Evolutionary conservation across 257 asterid genomes (phyloP).

Genomic region (Fraxinus americana): DNA sequence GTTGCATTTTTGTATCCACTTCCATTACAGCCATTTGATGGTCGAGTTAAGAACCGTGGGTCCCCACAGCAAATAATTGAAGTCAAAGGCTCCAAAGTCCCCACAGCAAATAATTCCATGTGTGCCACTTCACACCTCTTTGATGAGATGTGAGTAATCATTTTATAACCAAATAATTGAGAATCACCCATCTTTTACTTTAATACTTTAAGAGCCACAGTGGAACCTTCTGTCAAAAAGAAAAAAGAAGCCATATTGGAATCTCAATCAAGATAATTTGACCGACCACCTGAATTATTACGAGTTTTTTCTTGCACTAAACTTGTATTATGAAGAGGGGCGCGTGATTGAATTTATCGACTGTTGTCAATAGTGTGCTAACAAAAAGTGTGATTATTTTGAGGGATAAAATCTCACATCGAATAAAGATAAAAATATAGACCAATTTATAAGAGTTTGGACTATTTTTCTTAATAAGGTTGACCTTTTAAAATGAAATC

Average conservation of each 20-base stretch:
- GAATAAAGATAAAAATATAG: too few relatives aligned
- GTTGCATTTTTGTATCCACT: too few relatives aligned
- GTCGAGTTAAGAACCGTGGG: not conserved
- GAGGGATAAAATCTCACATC: too few relatives aligned
- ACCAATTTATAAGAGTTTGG: too few relatives aligned
- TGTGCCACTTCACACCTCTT: constrained; percentile 33
- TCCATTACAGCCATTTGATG: too few relatives aligned
- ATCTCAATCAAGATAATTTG: not conserved
- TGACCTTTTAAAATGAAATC: too few relatives aligned
- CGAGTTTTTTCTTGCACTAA: not conserved
- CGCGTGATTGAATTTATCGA: too few relatives aligned
- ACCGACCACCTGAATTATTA: not conserved
- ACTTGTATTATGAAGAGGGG: too few relatives aligned
- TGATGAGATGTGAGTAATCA: constrained; percentile 26
- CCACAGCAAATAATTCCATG: constrained; percentile 41
- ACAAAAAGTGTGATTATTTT: not conserved
- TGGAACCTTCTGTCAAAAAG: not conserved
- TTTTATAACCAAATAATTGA: constrained; percentile 35
- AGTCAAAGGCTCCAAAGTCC: constrained; percentile 33
- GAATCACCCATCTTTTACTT: constrained; percentile 13
- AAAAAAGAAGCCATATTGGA: not conserved
- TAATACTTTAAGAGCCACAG: not conserved
- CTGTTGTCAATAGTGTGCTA: not conserved
- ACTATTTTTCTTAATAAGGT: too few relatives aligned
- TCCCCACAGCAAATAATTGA: constrained; percentile 33